These are phyloP conservation scores for Cinnamomum chago DNA, from an alignment of 164 flowering plant species.

Conservation along the genomic window DNA sequence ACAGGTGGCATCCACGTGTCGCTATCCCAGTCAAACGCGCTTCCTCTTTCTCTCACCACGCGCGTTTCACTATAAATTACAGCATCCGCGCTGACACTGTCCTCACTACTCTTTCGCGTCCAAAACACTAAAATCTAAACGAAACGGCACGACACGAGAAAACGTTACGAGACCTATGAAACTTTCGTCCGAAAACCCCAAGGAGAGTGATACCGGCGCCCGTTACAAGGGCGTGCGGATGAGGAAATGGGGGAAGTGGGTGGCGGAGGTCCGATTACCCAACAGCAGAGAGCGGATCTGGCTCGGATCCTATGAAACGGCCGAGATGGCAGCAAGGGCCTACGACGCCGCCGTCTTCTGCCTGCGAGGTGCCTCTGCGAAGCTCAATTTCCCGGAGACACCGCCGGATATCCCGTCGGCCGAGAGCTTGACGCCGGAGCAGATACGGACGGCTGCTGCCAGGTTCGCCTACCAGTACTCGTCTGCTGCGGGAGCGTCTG, in stretches of 20 bases:
- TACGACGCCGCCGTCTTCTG: conserved; percentile 41
- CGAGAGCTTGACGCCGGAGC: conserved; percentile 18
- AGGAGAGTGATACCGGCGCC: neutral
- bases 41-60: neutral
- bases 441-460: conserved; percentile 34
- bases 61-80: neutral
- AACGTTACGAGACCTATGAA: neutral
- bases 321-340: conserved; percentile 47
- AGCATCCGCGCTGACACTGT: too few relatives aligned
- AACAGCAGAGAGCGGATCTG: conserved; percentile 39
- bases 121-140: too few relatives aligned
- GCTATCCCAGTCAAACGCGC: neutral
- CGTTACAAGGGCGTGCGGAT: conserved; percentile 42
- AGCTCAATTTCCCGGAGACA: conserved; percentile 35
- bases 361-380: conserved; percentile 32
- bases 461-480: conserved; percentile 25
- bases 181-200: neutral
- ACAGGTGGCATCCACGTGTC: too few relatives aligned
- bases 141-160: too few relatives aligned
- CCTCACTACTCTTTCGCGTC: too few relatives aligned
- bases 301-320: conserved; percentile 41
- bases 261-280: conserved; percentile 41
- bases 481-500: neutral
- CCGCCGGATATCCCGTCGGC: conserved; percentile 26
- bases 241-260: conserved; percentile 54